Evolutionary conservation across 1,139 yeast genomes (phyloP), one percentile per base, ranked within the genome.

Genomic region (Diutina scorzettiae): DNA sequence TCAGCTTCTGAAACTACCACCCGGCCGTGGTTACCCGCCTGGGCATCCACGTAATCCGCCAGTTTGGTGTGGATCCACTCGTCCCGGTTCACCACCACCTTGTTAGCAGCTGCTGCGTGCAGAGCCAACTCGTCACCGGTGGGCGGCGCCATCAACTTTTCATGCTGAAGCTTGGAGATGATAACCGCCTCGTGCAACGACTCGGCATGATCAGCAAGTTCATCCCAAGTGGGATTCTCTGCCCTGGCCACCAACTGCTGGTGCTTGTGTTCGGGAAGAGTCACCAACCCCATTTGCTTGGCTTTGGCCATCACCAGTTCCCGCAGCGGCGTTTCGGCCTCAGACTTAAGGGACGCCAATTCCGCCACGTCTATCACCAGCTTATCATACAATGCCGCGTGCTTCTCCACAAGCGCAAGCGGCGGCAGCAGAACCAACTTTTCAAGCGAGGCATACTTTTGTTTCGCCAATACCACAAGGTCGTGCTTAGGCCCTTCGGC

Each of bases 121-220:
- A 23, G 27, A 9, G 14, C 25, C 7, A 34, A 23, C 9, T 34
- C 27, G 17, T 34, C 39, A 14, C 28, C 28, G 37, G 7, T 51
- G 56, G 7, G 47, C 39, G 19, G 47, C 42, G 19, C 43, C 4
- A 41, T 43, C 40, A 62, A 45, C 23, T 43, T 28, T 20, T 52
- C 44, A 43, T 53, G 54, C 16, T 58, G 58, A 0, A 52, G 46
- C 12, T 52, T 44, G 4, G 55, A 47, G 28, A 63, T 43, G 14
- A 60, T 50, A 4, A 53, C 49, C 18, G 53, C 48, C 9, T 53
- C 54, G 21, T 47, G 42, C 3, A 24, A 58, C 27, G 47, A 57
- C 40, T 64, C 68, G 2, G 71, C 71, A 17, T 59, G 62, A 11
- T 51, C 47, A 44, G 64, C 62, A 5, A 68, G 58, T 12, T 44